Evolutionary conservation across 225 moss, liverwort and hornwort species (phyloP).

Genomic region (Physcomitrium patens): DNA sequence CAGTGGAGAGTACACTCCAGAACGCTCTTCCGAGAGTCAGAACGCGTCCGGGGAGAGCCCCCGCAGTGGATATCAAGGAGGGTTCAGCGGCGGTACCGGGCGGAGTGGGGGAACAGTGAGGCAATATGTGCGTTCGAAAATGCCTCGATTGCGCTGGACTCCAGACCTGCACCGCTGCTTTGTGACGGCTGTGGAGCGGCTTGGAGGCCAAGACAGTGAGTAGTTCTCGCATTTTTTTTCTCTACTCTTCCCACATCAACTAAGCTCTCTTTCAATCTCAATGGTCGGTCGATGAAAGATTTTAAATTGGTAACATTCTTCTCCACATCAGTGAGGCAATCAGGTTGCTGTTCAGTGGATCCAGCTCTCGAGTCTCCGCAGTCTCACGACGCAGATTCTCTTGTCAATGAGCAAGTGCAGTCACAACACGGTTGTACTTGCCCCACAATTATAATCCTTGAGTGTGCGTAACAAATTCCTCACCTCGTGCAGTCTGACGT

Average conservation of each 20-base stretch:
- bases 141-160: conserved; percentile 82
- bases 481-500: too few species aligned
- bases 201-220: conserved; percentile 88
- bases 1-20: conserved; percentile 66
- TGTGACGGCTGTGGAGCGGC: conserved; percentile 73
- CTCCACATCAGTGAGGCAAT: too few species aligned
- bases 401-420: too few species aligned
- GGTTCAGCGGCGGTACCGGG: conserved; percentile 55
- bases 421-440: too few species aligned
- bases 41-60: conserved; percentile 66
- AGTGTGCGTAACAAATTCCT: too few species aligned
- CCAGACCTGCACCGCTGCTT: conserved; percentile 81
- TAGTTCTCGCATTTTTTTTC: not conserved
- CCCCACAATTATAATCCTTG: too few species aligned
- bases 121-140: conserved; percentile 83
- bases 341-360: too few species aligned
- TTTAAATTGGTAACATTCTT: too few species aligned
- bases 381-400: too few species aligned
- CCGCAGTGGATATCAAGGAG: conserved; percentile 48
- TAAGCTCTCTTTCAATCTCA: too few species aligned
- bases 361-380: too few species aligned
- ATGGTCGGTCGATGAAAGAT: too few species aligned
- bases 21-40: conserved; percentile 66
- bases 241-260: not conserved
- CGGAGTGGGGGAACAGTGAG: conserved; percentile 66